A percentile compares a stretch with the other conserved stretches of the same genome.
These are phyloP conservation scores for Phytophthora quininea DNA, from an alignment of 352 stramenopile species.

Conservation along the genomic window DNA sequence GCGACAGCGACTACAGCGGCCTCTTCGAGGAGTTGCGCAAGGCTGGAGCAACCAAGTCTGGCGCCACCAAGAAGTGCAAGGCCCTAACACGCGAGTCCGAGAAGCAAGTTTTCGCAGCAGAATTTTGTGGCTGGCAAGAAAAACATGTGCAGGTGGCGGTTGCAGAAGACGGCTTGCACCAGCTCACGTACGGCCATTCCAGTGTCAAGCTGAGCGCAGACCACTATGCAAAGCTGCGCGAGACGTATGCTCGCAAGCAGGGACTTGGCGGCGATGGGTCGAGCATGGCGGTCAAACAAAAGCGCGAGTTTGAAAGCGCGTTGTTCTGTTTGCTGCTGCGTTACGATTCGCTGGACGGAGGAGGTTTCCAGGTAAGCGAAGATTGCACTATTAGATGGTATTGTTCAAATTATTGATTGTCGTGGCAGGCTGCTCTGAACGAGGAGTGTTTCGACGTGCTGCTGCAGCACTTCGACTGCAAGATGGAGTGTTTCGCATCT, in stretches of 20 bases:
- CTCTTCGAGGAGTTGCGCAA: conserved; percentile 79
- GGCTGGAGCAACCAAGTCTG: conserved; percentile 63
- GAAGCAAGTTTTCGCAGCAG: conserved; percentile 51
- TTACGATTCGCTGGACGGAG: conserved; percentile 94
- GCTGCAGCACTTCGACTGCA: conserved; percentile 89
- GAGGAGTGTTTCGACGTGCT: conserved; percentile 93
- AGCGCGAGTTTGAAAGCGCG: conserved; percentile 65
- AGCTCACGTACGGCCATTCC: conserved; percentile 68
- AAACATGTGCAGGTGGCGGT: conserved; percentile 49
- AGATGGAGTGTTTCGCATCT: conserved; percentile 94
- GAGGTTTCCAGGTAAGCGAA: conserved; percentile 85
- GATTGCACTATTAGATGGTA: not conserved
- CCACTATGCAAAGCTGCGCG: conserved; percentile 89
- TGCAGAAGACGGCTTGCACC: conserved; percentile 42
- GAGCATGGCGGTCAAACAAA: conserved; percentile 25
- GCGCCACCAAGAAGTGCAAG: conserved; percentile 71
- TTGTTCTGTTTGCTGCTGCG: conserved; percentile 91
- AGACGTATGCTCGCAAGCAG: conserved; percentile 72
- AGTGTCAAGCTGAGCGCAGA: conserved; percentile 81
- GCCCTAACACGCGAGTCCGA: conserved; percentile 62
- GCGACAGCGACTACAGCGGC: conserved; percentile 68
- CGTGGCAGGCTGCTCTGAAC: conserved; percentile 75
- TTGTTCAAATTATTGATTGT: conserved; percentile 5
- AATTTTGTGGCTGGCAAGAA: conserved; percentile 49
- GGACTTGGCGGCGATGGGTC: conserved; percentile 19